Base-by-base conservation (phyloP, 164 flowering plant species). In the Magnolia changhungtana region DNA sequence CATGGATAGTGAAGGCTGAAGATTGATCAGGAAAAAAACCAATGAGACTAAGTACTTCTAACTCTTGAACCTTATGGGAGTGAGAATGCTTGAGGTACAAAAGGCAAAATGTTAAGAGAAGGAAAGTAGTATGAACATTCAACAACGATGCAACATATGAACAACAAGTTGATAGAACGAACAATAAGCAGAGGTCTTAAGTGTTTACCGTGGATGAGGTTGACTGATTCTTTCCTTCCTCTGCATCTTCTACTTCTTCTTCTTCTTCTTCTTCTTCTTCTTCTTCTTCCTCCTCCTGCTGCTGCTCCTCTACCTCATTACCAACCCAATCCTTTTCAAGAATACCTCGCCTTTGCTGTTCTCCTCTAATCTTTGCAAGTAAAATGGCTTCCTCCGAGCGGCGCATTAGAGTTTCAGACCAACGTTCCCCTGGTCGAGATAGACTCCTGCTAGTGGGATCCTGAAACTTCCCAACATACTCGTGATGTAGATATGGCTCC, bases 401-500 rank as follows among this genome's bases (percentile, higher is more conserved):
- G 67, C 99, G 84, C 87, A 94, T 79, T 80, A 96, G 75, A 0
- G 98, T 94, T 71, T 96, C 99, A 0, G 97, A 96, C 99, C 97
- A 92, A 67, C 92, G 80, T 80, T 96, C 98, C 72, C 99, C 98
- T 1, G 99, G 94, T 64, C 98, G 81, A 0, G 96, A 89, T 92
- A 92, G 90, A 8, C 92, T 75, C 80, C 95, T 83, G 1, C 90
- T 92, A 69, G 78, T 85, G 2, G 78, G 86, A 77, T 94, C 99
- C 85, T 92, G 99, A 82, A 89, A 96, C 90, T 87, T 89, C 19
- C 99, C 99, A 6, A 94, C 79, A 86, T 85, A 90, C 82, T 94
- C 96, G 69, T 92, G 97, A 75, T 96, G 98, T 87, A 96, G 84
- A 78, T 91, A 96, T 0, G 99, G 99, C 78, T 94, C 98, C 75